Percentiles rank a stretch among this genome's conserved stretches.
Conservation (phyloP, 2,329 filamentous ascomycete species). For the Aspergillus sclerotialis region DNA sequence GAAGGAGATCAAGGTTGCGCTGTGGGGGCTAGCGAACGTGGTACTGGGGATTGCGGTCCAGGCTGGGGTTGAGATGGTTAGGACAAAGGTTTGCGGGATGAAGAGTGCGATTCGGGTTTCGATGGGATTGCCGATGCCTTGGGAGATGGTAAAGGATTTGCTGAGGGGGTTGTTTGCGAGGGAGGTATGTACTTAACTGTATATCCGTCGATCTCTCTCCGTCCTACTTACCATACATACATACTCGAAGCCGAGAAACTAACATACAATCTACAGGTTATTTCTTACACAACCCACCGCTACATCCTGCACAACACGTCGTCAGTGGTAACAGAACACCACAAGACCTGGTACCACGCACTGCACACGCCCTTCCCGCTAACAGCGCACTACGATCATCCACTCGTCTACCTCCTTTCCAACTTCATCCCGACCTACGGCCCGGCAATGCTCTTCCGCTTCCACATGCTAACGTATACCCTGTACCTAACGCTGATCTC, state of each 20-base stretch:
- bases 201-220: background rate
- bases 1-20: constrained; percentile 44
- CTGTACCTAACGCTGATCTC: constrained; percentile 48
- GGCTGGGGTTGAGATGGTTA: constrained; percentile 46
- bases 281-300: constrained; percentile 64
- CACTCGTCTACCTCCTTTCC: constrained; percentile 46
- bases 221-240: background rate
- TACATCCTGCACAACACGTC: constrained; percentile 58
- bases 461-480: constrained; percentile 55
- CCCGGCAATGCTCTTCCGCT: constrained; percentile 50
- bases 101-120: constrained; percentile 53
- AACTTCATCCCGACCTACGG: constrained; percentile 52
- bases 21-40: constrained; percentile 51
- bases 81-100: constrained; percentile 47
- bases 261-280: constrained; percentile 13
- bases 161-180: constrained; percentile 47
- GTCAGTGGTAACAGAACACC: constrained; percentile 47
- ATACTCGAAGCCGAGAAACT: background rate
- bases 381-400: constrained; percentile 56
- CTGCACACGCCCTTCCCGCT: constrained; percentile 49
- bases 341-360: constrained; percentile 51
- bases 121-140: constrained; percentile 55
- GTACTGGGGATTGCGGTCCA: constrained; percentile 49
- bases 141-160: constrained; percentile 52
- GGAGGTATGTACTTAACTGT: constrained; percentile 40